These are phyloP conservation scores for Colletotrichum sp. DNA, from an alignment of 2,329 filamentous ascomycete genomes.

Conservation along the genomic window DNA sequence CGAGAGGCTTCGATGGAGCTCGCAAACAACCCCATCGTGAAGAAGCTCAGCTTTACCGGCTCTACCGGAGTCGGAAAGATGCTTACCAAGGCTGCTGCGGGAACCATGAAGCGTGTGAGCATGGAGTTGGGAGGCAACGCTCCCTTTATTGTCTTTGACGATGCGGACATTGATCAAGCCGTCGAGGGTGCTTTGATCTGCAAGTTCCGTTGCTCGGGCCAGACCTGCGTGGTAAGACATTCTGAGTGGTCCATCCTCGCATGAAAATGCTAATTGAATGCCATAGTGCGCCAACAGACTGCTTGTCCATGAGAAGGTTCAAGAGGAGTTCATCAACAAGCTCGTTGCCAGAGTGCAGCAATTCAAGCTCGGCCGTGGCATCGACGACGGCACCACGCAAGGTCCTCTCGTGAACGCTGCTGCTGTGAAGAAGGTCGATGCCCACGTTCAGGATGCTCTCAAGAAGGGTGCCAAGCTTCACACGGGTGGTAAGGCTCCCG, in stretches of 20 bases:
- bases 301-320: conserved; percentile 62
- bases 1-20: conserved; percentile 21
- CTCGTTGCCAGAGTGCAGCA: conserved; percentile 56
- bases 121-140: conserved; percentile 79
- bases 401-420: conserved; percentile 70
- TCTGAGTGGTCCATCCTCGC: no score
- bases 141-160: conserved; percentile 79
- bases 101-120: conserved; percentile 74
- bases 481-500: conserved; percentile 60
- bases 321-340: conserved; percentile 59
- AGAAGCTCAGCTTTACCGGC: conserved; percentile 78
- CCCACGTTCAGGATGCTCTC: conserved; percentile 67
- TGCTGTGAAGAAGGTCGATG: conserved; percentile 65
- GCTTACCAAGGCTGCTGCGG: conserved; percentile 73
- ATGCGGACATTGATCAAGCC: conserved; percentile 71
- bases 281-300: conserved; percentile 55
- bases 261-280: neutral
- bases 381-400: conserved; percentile 59
- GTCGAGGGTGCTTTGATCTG: conserved; percentile 69
- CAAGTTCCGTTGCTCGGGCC: conserved; percentile 76
- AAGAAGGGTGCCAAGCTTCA: conserved; percentile 64
- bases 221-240: conserved; percentile 64
- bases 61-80: conserved; percentile 49
- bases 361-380: conserved; percentile 64
- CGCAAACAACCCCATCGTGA: conserved; percentile 47